Evolutionary conservation across 2,329 filamentous ascomycete genomes (phyloP).

Genomic region (Paraphoma chrysanthemicola): DNA sequence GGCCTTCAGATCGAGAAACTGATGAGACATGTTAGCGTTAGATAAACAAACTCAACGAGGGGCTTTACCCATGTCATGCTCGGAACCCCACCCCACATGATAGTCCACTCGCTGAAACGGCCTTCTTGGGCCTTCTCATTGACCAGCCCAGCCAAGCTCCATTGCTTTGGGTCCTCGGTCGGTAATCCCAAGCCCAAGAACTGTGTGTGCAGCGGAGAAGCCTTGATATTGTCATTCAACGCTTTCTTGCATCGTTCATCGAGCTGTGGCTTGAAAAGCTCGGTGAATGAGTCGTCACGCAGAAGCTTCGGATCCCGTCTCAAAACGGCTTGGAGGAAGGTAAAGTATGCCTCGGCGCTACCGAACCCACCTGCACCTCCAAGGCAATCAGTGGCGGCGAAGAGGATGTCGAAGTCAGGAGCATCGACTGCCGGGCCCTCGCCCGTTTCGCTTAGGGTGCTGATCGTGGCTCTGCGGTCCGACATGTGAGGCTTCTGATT

Average conservation of each 20-base stretch:
- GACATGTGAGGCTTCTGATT: constrained; percentile 9
- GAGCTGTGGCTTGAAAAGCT: not conserved
- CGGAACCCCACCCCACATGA: constrained; percentile 11
- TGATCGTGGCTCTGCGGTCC: constrained; percentile 3
- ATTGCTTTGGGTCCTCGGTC: not conserved
- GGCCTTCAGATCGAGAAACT: constrained; percentile 3
- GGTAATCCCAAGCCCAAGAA: constrained; percentile 12
- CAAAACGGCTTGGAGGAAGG: not conserved
- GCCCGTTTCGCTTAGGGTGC: not conserved
- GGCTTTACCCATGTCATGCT: constrained; percentile 9
- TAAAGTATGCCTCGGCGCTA: not conserved
- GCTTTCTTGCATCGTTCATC: not conserved
- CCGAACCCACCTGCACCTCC: not conserved
- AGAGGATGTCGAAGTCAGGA: not conserved
- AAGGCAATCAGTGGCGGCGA: not conserved
- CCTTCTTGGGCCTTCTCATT: constrained; percentile 1
- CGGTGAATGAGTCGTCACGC: not conserved
- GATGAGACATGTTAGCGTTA: not conserved
- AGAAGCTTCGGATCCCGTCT: not conserved
- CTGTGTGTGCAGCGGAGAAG: constrained; percentile 11
- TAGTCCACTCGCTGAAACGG: constrained; percentile 11
- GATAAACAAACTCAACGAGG: not conserved
- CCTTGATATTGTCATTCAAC: constrained; percentile 3
- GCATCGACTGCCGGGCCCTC: not conserved
- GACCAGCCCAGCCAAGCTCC: not conserved